These are phyloP conservation scores for Backusella australiensis DNA, from an alignment of 192 early-diverging fungal genomes.

Conservation along the genomic window DNA sequence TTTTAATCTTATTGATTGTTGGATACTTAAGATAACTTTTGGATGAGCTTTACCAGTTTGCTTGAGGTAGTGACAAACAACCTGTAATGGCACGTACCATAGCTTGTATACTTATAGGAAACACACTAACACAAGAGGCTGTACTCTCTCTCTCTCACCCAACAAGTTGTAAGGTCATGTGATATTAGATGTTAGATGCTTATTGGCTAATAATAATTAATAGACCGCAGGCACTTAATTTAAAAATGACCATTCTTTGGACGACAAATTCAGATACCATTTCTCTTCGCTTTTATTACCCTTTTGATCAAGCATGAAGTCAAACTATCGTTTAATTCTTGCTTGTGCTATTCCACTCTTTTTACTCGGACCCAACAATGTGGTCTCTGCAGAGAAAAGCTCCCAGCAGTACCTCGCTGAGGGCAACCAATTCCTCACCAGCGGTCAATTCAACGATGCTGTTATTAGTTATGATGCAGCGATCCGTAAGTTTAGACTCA, in stretches of 20 bases:
- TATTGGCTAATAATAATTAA: not conserved
- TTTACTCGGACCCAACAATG: not conserved
- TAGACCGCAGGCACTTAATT: not conserved
- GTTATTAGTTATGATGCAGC: constrained; percentile 62
- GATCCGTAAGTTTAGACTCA: constrained; percentile 44
- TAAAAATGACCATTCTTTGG: not conserved
- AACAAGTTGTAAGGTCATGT: no score
- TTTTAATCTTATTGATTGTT: no score
- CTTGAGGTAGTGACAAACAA: no score
- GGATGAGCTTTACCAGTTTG: no score
- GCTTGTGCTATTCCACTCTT: constrained; percentile 27
- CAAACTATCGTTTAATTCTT: constrained; percentile 23
- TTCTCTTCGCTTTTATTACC: constrained; percentile 2
- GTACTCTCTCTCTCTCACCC: no score
- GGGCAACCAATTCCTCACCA: constrained; percentile 35
- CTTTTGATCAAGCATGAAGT: constrained; percentile 18
- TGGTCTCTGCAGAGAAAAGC: constrained; percentile 24
- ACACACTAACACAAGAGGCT: no score
- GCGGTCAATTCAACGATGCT: constrained; percentile 56
- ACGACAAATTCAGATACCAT: not conserved
- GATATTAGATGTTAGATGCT: not conserved
- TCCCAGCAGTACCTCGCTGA: constrained; percentile 43
- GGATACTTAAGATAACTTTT: no score
- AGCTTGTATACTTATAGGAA: no score
- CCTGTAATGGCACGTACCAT: no score